Evolutionary conservation across 371 early-diverging fungal genomes (phyloP).

Genomic region (Mortierella sp.): DNA sequence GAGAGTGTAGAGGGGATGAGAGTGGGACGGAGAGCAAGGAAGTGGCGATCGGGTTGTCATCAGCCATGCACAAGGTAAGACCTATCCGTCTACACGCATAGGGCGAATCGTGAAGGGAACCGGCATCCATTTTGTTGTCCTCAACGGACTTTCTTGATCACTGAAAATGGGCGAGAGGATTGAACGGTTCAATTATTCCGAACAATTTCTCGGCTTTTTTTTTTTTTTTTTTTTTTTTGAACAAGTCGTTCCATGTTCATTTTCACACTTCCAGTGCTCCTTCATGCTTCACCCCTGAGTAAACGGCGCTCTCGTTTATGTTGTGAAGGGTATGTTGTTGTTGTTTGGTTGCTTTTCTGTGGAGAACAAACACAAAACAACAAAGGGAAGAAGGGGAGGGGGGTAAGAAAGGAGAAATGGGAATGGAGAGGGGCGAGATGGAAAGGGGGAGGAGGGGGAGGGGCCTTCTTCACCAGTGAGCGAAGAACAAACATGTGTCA

Average conservation of each 20-base stretch:
- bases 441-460: no score
- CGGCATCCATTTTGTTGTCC: neutral
- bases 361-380: neutral
- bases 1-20: no score
- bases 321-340: neutral
- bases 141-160: neutral
- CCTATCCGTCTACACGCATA: neutral
- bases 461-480: neutral
- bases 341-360: neutral
- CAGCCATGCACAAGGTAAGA: constrained; percentile 1
- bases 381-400: neutral
- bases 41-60: constrained; percentile 5
- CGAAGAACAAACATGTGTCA: neutral
- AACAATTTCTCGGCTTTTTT: neutral
- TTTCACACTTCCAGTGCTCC: no score
- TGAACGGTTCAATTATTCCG: neutral
- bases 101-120: neutral
- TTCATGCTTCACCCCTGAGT: neutral
- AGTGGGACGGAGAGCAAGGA: no score
- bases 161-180: neutral
- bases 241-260: no score
- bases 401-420: neutral
- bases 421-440: neutral
- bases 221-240: neutral
- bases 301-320: neutral